These are phyloP conservation scores for Tetradesmus obliquus DNA, from an alignment of 139 green algal species.

Conservation along the genomic window DNA sequence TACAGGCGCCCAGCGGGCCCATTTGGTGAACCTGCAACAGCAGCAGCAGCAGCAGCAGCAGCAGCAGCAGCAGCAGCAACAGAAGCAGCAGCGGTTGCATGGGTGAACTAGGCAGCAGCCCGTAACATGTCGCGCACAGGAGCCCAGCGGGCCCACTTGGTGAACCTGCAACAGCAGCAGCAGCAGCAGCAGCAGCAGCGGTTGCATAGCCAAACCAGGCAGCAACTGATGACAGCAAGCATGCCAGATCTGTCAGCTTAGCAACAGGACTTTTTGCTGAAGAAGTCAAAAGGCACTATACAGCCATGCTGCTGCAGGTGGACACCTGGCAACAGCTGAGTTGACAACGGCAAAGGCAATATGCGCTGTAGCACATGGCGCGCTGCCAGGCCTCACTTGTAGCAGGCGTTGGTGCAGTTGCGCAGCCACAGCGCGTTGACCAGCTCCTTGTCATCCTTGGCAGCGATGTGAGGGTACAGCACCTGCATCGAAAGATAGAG, in stretches of 20 bases:
- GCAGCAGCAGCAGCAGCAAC: neutral
- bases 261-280: too few relatives aligned
- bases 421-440: conserved; percentile 66
- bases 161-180: conserved; percentile 2
- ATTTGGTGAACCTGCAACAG: conserved; percentile 16
- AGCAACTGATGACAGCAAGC: neutral
- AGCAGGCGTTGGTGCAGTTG: neutral
- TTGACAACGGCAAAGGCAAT: too few relatives aligned
- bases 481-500: too few relatives aligned
- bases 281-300: too few relatives aligned
- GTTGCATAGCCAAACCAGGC: neutral
- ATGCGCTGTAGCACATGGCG: too few relatives aligned
- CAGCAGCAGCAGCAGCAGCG: neutral
- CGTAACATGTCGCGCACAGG: neutral
- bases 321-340: too few relatives aligned
- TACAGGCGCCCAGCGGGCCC: neutral
- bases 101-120: neutral
- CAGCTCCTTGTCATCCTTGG: conserved; percentile 56
- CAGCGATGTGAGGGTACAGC: conserved; percentile 83
- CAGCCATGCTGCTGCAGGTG: too few relatives aligned
- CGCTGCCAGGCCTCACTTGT: conserved; percentile 25
- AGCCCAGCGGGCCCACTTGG: neutral
- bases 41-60: neutral
- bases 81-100: neutral
- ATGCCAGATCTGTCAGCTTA: too few relatives aligned